These are phyloP conservation scores for Plasmopara muralis DNA, from an alignment of 352 stramenopile genomes.

Conservation along the genomic window DNA sequence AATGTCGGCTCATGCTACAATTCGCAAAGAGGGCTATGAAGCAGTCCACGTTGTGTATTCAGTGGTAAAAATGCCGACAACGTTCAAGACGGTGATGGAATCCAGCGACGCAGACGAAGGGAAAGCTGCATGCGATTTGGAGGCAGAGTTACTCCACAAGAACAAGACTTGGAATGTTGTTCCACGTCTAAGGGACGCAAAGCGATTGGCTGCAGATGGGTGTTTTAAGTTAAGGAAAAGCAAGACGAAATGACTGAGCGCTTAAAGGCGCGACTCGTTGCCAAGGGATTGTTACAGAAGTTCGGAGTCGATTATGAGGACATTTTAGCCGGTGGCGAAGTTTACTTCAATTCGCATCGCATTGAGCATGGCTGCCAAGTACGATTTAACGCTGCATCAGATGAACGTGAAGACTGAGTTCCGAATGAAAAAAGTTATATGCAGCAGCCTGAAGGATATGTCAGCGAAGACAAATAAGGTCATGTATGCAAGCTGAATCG, in stretches of 20 bases:
- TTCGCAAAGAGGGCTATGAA: not conserved
- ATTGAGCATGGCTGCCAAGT: not conserved
- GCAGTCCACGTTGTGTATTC: not conserved
- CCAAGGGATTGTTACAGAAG: not conserved
- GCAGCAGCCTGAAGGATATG: too few species aligned
- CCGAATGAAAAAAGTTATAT: too few species aligned
- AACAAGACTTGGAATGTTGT: not conserved
- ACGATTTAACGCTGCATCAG: not conserved
- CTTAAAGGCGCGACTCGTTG: not conserved
- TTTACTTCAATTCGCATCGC: not conserved
- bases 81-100: not conserved
- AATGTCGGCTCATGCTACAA: not conserved
- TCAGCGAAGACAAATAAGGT: not conserved
- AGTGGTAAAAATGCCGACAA: not conserved
- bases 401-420: not conserved
- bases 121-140: not conserved
- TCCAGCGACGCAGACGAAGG: not conserved
- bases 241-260: too few species aligned
- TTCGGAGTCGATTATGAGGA: not conserved
- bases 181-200: not conserved
- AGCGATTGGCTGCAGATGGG: not conserved
- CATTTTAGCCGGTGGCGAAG: not conserved
- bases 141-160: not conserved
- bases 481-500: not conserved
- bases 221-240: too few species aligned